phyloP scores from a whole-genome alignment of 257 asterid genomes.

The Haberlea rhodopensis region DNA sequence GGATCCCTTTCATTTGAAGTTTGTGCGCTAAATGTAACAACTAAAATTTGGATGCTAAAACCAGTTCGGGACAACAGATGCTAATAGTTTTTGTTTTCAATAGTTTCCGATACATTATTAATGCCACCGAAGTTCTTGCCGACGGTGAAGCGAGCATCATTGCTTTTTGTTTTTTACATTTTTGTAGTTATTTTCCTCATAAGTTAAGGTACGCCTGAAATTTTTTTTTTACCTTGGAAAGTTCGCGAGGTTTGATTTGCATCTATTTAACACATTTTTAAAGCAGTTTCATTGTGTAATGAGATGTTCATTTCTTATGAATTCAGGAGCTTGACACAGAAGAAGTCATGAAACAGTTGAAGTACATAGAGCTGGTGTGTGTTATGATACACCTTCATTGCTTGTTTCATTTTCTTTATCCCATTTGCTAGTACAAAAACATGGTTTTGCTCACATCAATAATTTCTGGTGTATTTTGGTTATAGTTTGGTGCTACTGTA shows the following conservation, averaged over 20 bases:
- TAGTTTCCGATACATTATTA: not conserved
- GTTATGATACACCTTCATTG: not conserved
- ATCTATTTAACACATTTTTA: not conserved
- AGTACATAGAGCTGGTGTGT: slow-evolving; percentile 46
- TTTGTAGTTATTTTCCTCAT: not conserved
- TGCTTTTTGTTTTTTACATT: not conserved
- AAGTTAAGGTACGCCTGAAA: not conserved
- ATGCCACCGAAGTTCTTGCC: not conserved
- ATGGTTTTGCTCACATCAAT: not conserved
- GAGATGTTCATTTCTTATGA: slow-evolving; percentile 19
- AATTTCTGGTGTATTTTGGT: not conserved
- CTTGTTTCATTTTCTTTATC: not conserved
- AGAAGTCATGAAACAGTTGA: slow-evolving; percentile 76
- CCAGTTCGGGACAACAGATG: not conserved
- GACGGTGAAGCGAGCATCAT: not conserved
- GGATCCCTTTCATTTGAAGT: not conserved
- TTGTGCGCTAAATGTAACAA: not conserved
- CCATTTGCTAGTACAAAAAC: not conserved
- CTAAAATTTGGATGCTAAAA: not conserved
- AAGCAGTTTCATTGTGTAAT: not conserved
- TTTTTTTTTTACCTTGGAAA: too few relatives aligned
- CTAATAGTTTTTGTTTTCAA: not conserved
- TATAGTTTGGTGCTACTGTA: not conserved
- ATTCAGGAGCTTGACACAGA: slow-evolving; percentile 79
- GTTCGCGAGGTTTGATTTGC: not conserved